These are phyloP conservation scores for Talaromyces verruculosus DNA, from an alignment of 2,329 filamentous ascomycete genomes.

Conservation along the genomic window DNA sequence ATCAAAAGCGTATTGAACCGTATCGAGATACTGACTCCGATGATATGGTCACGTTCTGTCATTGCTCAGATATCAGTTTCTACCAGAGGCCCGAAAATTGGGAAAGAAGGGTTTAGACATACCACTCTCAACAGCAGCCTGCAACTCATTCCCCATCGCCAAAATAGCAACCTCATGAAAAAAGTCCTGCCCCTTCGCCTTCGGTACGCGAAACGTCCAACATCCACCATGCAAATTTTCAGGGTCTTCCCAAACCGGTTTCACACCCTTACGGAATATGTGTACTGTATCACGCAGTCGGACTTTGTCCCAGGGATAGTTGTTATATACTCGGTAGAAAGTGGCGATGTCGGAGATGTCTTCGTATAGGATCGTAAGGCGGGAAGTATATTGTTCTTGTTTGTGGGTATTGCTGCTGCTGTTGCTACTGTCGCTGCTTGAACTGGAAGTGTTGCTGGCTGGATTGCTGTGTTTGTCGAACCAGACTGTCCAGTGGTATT, in stretches of 20 bases:
- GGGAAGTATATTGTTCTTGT: slow-evolving; percentile 18
- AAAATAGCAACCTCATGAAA: slow-evolving; percentile 40
- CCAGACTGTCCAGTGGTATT: slow-evolving; percentile 52
- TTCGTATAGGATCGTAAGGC: slow-evolving; percentile 41
- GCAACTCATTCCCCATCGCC: slow-evolving; percentile 42
- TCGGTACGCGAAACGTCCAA: slow-evolving; percentile 89
- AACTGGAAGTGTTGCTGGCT: background rate
- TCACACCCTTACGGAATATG: slow-evolving; percentile 75
- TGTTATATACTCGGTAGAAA: slow-evolving; percentile 81
- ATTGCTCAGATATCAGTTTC: background rate
- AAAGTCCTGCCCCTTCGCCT: slow-evolving; percentile 61
- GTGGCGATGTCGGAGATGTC: slow-evolving; percentile 45
- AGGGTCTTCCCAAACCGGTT: slow-evolving; percentile 79
- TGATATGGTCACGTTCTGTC: slow-evolving; percentile 76
- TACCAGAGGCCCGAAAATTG: slow-evolving; percentile 23
- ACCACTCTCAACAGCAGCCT: slow-evolving; percentile 75
- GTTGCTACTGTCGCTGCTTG: slow-evolving; percentile 22
- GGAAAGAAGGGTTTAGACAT: slow-evolving; percentile 42
- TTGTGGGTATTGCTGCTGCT: slow-evolving; percentile 17
- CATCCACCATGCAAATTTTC: slow-evolving; percentile 82
- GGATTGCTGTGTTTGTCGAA: slow-evolving; percentile 45
- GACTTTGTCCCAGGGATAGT: slow-evolving; percentile 73
- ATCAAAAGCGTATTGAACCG: slow-evolving; percentile 88
- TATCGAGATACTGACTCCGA: slow-evolving; percentile 81
- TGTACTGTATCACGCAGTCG: slow-evolving; percentile 76